Conservation (phyloP, 768 basidiomycete genomes). For the Tulasnella sp. region DNA sequence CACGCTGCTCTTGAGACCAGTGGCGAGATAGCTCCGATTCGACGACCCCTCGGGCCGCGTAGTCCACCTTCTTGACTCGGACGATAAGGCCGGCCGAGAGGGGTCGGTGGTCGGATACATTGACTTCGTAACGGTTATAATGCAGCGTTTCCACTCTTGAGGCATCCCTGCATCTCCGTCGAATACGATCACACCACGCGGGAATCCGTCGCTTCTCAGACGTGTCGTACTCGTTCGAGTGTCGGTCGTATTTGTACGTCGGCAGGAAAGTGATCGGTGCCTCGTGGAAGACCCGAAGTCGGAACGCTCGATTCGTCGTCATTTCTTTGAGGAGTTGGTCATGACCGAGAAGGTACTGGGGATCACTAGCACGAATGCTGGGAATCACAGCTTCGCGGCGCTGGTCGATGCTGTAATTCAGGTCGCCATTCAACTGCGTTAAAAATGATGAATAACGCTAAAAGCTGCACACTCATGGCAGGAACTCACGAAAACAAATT, state of each 20-base stretch:
- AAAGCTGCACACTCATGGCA: neutral
- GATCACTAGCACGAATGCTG: slow-evolving; percentile 55
- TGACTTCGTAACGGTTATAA: slow-evolving; percentile 75
- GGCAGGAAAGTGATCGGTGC: slow-evolving; percentile 70
- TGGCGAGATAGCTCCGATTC: neutral
- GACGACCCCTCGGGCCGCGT: neutral
- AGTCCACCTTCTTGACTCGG: slow-evolving; percentile 55
- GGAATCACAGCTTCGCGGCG: slow-evolving; percentile 72
- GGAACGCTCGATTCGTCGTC: slow-evolving; percentile 75
- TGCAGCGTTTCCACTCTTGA: slow-evolving; percentile 52
- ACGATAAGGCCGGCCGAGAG: slow-evolving; percentile 69
- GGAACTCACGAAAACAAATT: slow-evolving; percentile 71
- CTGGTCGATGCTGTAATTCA: slow-evolving; percentile 96
- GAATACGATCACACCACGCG: slow-evolving; percentile 93
- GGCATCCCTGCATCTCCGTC: slow-evolving; percentile 49
- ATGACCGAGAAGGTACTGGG: slow-evolving; percentile 49
- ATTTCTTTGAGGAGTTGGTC: slow-evolving; percentile 90
- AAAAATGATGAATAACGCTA: neutral
- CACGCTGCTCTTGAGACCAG: neutral
- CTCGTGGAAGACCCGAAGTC: slow-evolving; percentile 73
- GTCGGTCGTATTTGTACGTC: slow-evolving; percentile 90
- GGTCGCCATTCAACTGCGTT: slow-evolving; percentile 71
- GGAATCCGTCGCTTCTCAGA: slow-evolving; percentile 83
- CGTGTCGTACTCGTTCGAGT: slow-evolving; percentile 68
- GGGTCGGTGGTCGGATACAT: slow-evolving; percentile 85